Conservation (phyloP, 768 basidiomycete genomes). For the Psilocybe cyanescens region DNA sequence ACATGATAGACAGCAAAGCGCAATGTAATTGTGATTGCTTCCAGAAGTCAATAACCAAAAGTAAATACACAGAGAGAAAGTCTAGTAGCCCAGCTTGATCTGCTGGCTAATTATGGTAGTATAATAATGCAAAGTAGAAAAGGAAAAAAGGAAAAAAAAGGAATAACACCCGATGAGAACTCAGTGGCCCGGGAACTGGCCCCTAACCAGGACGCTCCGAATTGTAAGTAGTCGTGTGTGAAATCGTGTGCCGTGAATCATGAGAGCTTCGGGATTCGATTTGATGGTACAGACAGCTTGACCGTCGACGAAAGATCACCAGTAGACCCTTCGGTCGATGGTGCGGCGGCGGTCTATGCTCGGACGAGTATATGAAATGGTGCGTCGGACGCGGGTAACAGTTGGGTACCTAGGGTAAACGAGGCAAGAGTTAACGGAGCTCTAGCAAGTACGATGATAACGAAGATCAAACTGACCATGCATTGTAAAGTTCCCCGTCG, state of each 20-base stretch:
- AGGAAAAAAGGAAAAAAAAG: not conserved
- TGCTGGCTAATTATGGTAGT: not conserved
- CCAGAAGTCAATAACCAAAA: not conserved
- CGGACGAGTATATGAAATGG: constrained; percentile 62
- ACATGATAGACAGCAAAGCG: too few species aligned
- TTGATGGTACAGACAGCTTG: not conserved
- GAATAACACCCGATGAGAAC: not conserved
- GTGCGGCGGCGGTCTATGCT: constrained; percentile 47
- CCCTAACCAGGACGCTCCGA: too few species aligned
- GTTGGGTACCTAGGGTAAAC: constrained; percentile 64
- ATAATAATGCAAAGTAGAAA: not conserved
- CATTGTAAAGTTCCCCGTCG: constrained; percentile 71
- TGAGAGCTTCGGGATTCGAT: not conserved
- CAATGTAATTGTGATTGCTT: not conserved
- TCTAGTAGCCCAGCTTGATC: not conserved
- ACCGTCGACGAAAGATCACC: constrained; percentile 43
- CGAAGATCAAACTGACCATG: constrained; percentile 47
- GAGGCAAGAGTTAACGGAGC: constrained; percentile 3
- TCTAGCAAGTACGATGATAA: not conserved
- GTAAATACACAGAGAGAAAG: not conserved
- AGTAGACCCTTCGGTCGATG: constrained; percentile 77
- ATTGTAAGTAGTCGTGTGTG: too few species aligned
- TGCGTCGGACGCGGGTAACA: constrained; percentile 78
- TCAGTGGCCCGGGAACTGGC: not conserved
- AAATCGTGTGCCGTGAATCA: not conserved